Base-by-base conservation (phyloP, 371 early-diverging fungal species). In the Syncephalastrum monosporum region DNA sequence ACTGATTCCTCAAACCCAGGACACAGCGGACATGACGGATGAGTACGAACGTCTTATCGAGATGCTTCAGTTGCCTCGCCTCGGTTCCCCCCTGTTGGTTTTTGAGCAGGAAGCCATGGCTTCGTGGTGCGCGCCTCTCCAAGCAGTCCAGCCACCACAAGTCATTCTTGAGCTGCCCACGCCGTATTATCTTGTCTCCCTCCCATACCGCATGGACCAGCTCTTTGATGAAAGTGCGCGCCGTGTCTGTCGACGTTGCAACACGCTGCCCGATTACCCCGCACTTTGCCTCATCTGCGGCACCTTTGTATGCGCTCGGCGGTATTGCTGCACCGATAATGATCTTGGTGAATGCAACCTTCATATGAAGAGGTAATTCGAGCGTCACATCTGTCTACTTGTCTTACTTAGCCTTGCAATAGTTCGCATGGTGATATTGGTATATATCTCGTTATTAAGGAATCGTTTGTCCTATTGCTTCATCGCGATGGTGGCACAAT, bases 211-310 rank as follows among this genome's bases (percentile, higher is more conserved):
- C 12, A 74, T 96, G 59, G 95, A 94, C 54, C 73, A 79, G 7
- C 69, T 98, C 27, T 87, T 97, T 65, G 92, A 95, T 63, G 87
- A 86, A 58, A 87, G 91, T 44, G 72, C 85, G 57, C 77, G 82
- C 53, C 80, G 83, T 5, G 73, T 83, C 14, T 98, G 99, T 71
- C 70, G 78, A 33, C 87, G 86, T 29, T 98, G 99, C 72, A 82
- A 85, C 33, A 84, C 83, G 10, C 78, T 91, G 4, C 97, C 98
- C 2, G 72, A 81, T 25, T 90, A 94, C 53, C 95, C 96, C 0
- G 96, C 95, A 0, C 69, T 97, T 16, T 98, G 99, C 63, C 79
- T 98, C 48, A 65, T 94, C 24, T 98, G 99, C 74, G 97, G 99
- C 6, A 82, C 84, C 3, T 86, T 95, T 69, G 90, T 98, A 1